Evolutionary conservation across 768 basidiomycete species (phyloP), one percentile per base, ranked within the genome.

Genomic region (Coprinopsis cinerea): DNA sequence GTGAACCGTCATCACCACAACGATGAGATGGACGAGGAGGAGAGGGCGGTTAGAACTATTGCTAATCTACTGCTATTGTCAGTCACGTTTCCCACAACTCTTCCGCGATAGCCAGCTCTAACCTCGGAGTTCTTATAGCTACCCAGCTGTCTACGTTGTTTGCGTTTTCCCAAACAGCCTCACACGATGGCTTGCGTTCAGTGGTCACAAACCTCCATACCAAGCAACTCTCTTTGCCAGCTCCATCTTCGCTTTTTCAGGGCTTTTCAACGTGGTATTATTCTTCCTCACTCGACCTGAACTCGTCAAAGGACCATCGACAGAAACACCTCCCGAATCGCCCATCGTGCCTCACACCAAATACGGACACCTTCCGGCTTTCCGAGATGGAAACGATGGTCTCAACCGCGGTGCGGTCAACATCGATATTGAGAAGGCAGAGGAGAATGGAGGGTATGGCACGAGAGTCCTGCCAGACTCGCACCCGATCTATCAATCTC

Each of bases 21-120:
- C n/a, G 44, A 27, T n/a, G 46, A 44, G 2, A 61, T 66, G 36
- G 48, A 51, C 14, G 64, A 65, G 13, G 62, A 65, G 18, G 59
- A 64, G 22, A 56, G 54, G 10, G 49, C 51, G 25, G 47, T 58
- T 9, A 63, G 63, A 40, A 55, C 48, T 17, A 63, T 72, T 23
- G 76, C 76, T 9, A 61, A 68, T 30, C 61, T 70, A 25, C 72
- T 77, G 72, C 61, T 77, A n/a, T 75, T 71, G 76, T 78, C 52
- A 59, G 76, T 63, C 17, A 15, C 43, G 18, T 23, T 43, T 39
- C 18, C 41, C 23, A 43, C n/a, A 34, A 9, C 30, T n/a, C 17
- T 22, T 11, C 9, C 9, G 18, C 17, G 7, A 17, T 18, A 9
- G 17, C 49, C 30, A 42, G 3, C 14, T 22, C 41, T 0, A 17